Base-by-base conservation (phyloP, 768 basidiomycete species). In the Thelephora ganbajun region DNA sequence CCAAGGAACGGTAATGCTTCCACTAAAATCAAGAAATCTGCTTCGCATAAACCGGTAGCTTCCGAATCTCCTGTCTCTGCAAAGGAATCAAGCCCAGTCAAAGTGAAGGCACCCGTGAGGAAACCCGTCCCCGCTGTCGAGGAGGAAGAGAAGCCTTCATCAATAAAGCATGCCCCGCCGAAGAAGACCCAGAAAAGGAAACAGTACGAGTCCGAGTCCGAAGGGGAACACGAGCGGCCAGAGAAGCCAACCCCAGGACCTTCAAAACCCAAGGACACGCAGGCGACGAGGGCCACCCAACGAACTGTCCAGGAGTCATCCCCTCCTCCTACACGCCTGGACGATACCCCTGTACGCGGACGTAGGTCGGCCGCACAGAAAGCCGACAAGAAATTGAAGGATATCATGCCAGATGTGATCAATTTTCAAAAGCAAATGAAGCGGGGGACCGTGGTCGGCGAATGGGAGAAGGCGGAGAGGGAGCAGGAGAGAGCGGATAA, bases 341-440 rank as follows among this genome's bases (percentile, higher is more conserved):
- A 30, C 26, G 26, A 30, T 30, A 9, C 9, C 4, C 26, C 26
- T 30, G 4, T 9, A 47, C 43, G 19, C 51, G 60, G n/a, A 52
- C 55, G 43, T 61, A 79, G 70, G 55, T 68, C 63, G 53, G 90
- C 69, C 57, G 76, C 66, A 51, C 79, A 57, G 62, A 74, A 65
- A 47, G 77, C 76, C 7, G 66, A 60, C 3, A 62, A 64, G 44
- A 65, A 64, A 36, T 54, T 77, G 43, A 67, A 66, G 39, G 65
- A 73, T 6, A 66, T 90, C 48, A 89, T 90, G 79, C 87, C 87
- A 0, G 88, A 91, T 53, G 69, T 87, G 2, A 53, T 79, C 35
- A 73, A 68, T 48, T 90, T 71, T 56, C 76, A 88, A 59, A 73
- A 73, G 54, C 80, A 90, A 64, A 69, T 74, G 67, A 74, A 73